Percentiles rank a stretch among this genome's conserved stretches.
Conservation (phyloP, 176 grass and related monocot species). For the Carex littledalei region DNA sequence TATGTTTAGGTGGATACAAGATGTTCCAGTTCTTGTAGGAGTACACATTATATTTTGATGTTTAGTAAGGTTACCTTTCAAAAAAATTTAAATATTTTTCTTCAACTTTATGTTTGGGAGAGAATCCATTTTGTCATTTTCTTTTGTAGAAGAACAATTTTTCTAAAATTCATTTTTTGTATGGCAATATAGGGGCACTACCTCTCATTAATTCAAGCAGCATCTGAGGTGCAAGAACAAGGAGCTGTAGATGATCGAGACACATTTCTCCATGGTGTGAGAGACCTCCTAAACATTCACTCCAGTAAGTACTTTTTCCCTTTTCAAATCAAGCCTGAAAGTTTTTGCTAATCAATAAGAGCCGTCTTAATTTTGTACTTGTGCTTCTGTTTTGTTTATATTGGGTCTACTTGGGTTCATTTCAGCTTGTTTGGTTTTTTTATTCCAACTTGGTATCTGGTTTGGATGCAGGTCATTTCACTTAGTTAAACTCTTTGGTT, state of each 20-base stretch:
- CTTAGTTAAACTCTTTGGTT: background rate
- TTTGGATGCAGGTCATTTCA: constrained; percentile 13
- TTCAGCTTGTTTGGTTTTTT: background rate
- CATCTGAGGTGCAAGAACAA: constrained; percentile 63
- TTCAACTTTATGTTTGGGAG: background rate
- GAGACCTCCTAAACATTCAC: constrained; percentile 69
- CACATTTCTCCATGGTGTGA: constrained; percentile 67
- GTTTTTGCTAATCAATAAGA: background rate
- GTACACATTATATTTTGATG: background rate
- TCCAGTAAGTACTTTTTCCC: constrained; percentile 42
- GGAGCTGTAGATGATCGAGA: constrained; percentile 82
- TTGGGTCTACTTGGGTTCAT: background rate
- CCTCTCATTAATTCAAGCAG: constrained; percentile 57
- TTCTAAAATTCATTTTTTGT: background rate
- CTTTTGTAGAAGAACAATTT: background rate
- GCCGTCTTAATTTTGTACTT: background rate
- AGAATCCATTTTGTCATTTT: background rate
- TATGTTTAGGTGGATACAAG: background rate
- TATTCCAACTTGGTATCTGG: constrained; percentile 6
- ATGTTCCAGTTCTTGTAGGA: background rate
- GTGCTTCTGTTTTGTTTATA: background rate
- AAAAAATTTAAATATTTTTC: background rate
- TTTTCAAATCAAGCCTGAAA: background rate
- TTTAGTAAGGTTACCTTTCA: background rate
- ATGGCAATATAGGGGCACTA: constrained; percentile 45